phyloP scores from a whole-genome alignment of 208 protist species.

The Trypanosoma lewisi region DNA sequence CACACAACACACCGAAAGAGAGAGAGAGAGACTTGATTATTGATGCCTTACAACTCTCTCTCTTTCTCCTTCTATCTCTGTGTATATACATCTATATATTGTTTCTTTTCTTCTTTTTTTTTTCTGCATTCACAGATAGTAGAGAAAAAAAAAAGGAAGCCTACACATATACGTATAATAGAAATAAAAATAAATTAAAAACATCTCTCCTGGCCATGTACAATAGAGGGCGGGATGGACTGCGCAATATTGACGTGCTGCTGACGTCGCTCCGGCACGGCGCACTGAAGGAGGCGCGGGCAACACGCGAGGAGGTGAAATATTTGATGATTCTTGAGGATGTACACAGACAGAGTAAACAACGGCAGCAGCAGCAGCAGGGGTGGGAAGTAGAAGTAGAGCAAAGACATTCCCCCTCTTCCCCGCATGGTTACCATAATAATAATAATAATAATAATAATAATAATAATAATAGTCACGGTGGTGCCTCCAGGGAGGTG shows the following conservation, averaged over 20 bases:
- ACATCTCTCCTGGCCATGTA: constrained; percentile 28
- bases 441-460: too few relatives aligned
- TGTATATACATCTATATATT: too few relatives aligned
- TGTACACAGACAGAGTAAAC: constrained; percentile 12
- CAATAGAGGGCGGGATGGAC: constrained; percentile 11
- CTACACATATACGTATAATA: not conserved
- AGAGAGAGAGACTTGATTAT: too few relatives aligned
- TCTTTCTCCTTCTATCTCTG: too few relatives aligned
- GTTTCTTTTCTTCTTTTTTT: too few relatives aligned
- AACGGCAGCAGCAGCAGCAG: constrained; percentile 6
- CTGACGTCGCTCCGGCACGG: constrained; percentile 14
- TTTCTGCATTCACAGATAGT: not conserved
- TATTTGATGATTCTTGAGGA: constrained; percentile 18
- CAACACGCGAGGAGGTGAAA: constrained; percentile 7
- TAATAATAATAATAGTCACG: too few relatives aligned
- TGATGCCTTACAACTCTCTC: too few relatives aligned
- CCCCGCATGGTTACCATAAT: not conserved
- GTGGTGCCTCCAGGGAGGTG: not conserved
- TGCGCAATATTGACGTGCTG: constrained; percentile 13
- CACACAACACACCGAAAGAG: too few relatives aligned
- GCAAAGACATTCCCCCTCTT: not conserved
- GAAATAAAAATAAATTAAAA: too few relatives aligned
- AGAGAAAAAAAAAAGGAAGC: not conserved
- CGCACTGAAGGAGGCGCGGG: constrained; percentile 10
- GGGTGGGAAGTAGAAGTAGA: not conserved